Evolutionary conservation across 1,139 yeast genomes (phyloP).

Genomic region (Taphrina deformans): DNA sequence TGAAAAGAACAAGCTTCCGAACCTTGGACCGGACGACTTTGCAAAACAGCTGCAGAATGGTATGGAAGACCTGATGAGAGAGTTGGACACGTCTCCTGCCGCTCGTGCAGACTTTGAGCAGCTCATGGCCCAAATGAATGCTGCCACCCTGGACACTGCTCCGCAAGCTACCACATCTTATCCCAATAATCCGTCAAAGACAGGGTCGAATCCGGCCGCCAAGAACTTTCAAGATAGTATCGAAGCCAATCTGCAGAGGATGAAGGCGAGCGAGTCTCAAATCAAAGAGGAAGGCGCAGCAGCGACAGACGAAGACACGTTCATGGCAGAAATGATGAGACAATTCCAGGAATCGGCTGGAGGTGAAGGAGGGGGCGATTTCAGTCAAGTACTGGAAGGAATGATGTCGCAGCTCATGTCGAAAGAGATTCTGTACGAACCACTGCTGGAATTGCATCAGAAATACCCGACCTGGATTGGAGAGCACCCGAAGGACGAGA

Average conservation of each 20-base stretch:
- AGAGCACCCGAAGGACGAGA: conserved; percentile 44
- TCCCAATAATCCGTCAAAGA: conserved; percentile 34
- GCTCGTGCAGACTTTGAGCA: conserved; percentile 59
- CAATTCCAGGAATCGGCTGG: conserved; percentile 63
- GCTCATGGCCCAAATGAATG: conserved; percentile 53
- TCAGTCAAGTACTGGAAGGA: conserved; percentile 66
- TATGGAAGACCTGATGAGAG: conserved; percentile 53
- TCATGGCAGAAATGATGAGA: conserved; percentile 51
- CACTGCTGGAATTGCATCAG: conserved; percentile 74
- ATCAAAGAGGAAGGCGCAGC: conserved; percentile 68
- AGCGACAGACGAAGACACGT: conserved; percentile 50
- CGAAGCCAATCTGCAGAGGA: conserved; percentile 74
- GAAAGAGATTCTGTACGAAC: conserved; percentile 83
- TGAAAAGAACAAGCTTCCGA: conserved; percentile 13
- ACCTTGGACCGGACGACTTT: conserved; percentile 46
- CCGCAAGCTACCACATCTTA: conserved; percentile 30
- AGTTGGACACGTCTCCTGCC: conserved; percentile 64
- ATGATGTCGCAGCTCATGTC: conserved; percentile 83
- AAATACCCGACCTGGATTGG: conserved; percentile 62
- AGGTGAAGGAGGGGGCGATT: conserved; percentile 52
- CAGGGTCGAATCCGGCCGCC: conserved; percentile 31
- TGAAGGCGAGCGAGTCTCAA: conserved; percentile 54
- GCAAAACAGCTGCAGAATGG: conserved; percentile 47
- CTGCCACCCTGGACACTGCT: conserved; percentile 43
- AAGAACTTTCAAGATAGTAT: conserved; percentile 67